Conservation (phyloP, 495 filamentous ascomycete species). For the Penicillium daleae region DNA sequence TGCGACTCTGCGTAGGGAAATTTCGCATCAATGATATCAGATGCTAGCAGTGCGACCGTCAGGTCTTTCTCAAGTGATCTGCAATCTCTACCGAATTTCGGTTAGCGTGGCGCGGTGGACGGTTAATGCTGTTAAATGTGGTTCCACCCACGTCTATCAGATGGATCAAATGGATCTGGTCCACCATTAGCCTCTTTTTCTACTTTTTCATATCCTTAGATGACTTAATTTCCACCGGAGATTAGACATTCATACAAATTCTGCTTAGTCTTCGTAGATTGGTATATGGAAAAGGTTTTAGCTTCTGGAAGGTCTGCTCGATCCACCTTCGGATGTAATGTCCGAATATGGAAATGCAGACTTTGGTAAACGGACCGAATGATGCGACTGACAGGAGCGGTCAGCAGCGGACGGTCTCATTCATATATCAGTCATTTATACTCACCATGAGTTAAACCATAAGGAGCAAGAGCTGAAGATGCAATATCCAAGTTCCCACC, state of each 20-base stretch:
- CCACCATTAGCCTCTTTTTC: not conserved
- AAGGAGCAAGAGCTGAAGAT: not conserved
- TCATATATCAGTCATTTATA: conserved; percentile 3
- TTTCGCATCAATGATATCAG: conserved; percentile 5
- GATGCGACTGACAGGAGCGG: not conserved
- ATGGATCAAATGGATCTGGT: not conserved
- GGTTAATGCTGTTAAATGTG: not conserved
- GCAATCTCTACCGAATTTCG: not conserved
- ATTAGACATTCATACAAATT: not conserved
- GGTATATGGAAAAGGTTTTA: not conserved
- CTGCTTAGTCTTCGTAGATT: not conserved
- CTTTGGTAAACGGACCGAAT: not conserved
- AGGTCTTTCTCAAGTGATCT: not conserved
- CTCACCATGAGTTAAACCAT: not conserved
- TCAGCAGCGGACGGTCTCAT: not conserved
- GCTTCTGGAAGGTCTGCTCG: not conserved
- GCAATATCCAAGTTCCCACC: not conserved
- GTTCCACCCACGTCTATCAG: not conserved
- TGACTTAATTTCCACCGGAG: not conserved
- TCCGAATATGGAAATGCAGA: not conserved
- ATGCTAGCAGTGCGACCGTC: not conserved
- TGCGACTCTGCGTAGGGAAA: not conserved
- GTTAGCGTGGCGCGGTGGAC: not conserved
- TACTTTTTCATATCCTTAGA: not conserved
- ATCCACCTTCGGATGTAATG: not conserved